Conservation (phyloP, 2,329 filamentous ascomycete species). For the Venturia aucupariae region DNA sequence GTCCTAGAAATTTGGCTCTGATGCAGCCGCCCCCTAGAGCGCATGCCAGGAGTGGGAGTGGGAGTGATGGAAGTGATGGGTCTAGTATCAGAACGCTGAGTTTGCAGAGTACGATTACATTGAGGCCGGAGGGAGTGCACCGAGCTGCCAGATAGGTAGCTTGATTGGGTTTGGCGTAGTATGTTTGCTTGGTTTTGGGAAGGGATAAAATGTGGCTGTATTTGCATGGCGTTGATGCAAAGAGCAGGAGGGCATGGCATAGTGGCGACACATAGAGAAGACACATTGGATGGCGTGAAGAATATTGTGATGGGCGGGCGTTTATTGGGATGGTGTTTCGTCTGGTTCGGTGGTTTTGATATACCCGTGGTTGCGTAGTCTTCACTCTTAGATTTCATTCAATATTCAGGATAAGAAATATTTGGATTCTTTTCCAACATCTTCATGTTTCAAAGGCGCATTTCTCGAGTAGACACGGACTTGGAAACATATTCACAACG, state of each 20-base stretch:
- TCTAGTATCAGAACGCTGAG: neutral
- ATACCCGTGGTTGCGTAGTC: neutral
- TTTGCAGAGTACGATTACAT: neutral
- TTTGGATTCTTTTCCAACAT: too few relatives aligned
- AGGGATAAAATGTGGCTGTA: neutral
- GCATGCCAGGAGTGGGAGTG: slow-evolving; percentile 2
- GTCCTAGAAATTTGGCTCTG: neutral
- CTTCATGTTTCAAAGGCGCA: too few relatives aligned
- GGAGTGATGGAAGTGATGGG: neutral
- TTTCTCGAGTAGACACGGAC: too few relatives aligned
- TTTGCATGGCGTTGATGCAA: neutral
- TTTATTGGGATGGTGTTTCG: neutral
- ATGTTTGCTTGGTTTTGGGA: neutral
- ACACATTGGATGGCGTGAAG: neutral
- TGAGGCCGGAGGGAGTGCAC: neutral
- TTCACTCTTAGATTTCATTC: neutral
- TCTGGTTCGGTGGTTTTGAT: neutral
- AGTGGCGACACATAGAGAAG: too few relatives aligned
- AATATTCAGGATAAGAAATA: neutral
- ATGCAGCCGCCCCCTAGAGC: neutral
- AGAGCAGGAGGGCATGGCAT: too few relatives aligned
- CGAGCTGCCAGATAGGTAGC: neutral
- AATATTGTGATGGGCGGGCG: neutral
- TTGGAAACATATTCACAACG: too few relatives aligned
- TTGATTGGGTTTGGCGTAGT: neutral